phyloP scores from a whole-genome alignment of 345 rosid genomes.

The Dipteronia sinensis region DNA sequence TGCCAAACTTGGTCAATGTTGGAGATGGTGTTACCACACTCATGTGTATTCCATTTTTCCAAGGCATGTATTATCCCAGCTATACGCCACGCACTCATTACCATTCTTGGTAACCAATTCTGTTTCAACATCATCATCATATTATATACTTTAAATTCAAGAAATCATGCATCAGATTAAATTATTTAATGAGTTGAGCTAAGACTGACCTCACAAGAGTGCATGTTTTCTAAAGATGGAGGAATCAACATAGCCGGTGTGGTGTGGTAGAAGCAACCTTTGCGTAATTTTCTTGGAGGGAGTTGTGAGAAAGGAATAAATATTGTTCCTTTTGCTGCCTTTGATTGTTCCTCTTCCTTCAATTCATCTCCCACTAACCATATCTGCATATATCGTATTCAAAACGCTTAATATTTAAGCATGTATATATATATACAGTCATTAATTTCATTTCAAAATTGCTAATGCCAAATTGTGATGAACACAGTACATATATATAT shows the following conservation, averaged over 20 bases:
- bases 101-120: constrained; percentile 48
- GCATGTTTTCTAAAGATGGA: constrained; percentile 45
- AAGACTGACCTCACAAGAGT: constrained; percentile 66
- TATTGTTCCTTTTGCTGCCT: constrained; percentile 50
- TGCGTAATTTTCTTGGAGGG: constrained; percentile 49
- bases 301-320: constrained; percentile 56
- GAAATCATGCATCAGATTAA: no score
- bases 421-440: not conserved
- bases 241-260: constrained; percentile 63
- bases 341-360: constrained; percentile 44
- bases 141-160: no score
- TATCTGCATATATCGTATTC: constrained; percentile 29
- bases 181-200: not conserved
- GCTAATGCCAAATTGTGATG: not conserved
- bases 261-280: constrained; percentile 57
- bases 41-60: constrained; percentile 52
- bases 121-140: constrained; percentile 20
- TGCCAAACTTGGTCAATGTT: constrained; percentile 45
- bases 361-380: constrained; percentile 72
- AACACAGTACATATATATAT: no score
- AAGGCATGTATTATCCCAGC: constrained; percentile 58
- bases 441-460: no score
- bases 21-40: constrained; percentile 42
- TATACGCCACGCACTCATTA: constrained; percentile 60
- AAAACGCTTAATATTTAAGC: not conserved